Conservation (phyloP, 2,329 filamentous ascomycete species). For the Colletotrichum neosansevieriae region DNA sequence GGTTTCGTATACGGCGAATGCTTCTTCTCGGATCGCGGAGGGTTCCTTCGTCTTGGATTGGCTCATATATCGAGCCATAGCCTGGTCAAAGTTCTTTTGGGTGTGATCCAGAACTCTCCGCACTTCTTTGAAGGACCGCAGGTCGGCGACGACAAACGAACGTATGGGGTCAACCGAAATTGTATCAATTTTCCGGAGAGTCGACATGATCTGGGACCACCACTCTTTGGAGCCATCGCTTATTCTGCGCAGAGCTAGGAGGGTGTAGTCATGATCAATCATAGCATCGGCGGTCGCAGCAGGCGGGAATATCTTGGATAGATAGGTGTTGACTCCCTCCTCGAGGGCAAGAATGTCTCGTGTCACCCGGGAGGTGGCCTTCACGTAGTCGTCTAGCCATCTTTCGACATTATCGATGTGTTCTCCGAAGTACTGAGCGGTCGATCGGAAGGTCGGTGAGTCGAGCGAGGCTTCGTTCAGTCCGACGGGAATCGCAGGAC, state of each 20-base stretch:
- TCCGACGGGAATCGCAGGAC: constrained; percentile 76
- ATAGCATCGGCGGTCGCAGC: constrained; percentile 82
- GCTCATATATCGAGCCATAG: constrained; percentile 82
- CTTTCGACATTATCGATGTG: constrained; percentile 91
- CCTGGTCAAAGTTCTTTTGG: constrained; percentile 86
- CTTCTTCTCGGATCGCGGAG: constrained; percentile 91
- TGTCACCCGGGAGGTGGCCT: constrained; percentile 65
- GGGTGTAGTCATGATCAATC: constrained; percentile 94
- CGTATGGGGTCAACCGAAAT: constrained; percentile 86
- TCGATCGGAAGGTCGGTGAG: constrained; percentile 93
- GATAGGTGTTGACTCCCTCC: constrained; percentile 80
- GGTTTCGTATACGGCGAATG: constrained; percentile 94
- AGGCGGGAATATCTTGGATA: constrained; percentile 81
- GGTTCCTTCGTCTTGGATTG: constrained; percentile 96
- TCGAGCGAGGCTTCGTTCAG: constrained; percentile 96
- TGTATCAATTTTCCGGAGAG: constrained; percentile 81
- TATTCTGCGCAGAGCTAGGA: constrained; percentile 86
- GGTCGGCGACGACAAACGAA: constrained; percentile 80
- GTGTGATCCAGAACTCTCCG: constrained; percentile 80
- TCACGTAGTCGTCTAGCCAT: constrained; percentile 81
- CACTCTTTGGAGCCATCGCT: constrained; percentile 89
- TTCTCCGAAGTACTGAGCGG: constrained; percentile 86
- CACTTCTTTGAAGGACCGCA: constrained; percentile 88
- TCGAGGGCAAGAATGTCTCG: constrained; percentile 81
- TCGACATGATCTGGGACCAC: constrained; percentile 81